A percentile compares a stretch with the other conserved stretches of the same genome.
Conservation (phyloP, 1,284 basidiomycete species). For the Pseudozyma sp. region DNA sequence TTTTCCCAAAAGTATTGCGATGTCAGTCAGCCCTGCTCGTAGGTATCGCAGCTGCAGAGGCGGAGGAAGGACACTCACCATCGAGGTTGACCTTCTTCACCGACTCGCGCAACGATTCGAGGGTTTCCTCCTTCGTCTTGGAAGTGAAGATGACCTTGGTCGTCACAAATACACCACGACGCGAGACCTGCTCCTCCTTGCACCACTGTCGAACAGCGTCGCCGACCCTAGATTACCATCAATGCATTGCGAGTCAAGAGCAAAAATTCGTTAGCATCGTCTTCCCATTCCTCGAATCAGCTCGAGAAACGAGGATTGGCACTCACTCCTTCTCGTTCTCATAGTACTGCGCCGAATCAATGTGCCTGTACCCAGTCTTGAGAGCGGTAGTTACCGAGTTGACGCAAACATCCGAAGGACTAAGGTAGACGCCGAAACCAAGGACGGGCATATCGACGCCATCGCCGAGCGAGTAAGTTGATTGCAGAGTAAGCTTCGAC, state of each 20-base stretch:
- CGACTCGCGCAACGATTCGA: constrained; percentile 32
- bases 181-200: constrained; percentile 30
- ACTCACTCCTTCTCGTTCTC: constrained; percentile 44
- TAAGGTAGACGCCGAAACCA: constrained; percentile 51
- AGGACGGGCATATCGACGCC: constrained; percentile 43
- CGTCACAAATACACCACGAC: constrained; percentile 43
- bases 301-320: not conserved
- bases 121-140: constrained; percentile 31
- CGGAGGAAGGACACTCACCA: constrained; percentile 6
- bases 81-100: constrained; percentile 39
- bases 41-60: not conserved
- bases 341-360: constrained; percentile 49
- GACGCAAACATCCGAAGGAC: constrained; percentile 29
- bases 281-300: not conserved
- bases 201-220: constrained; percentile 45
- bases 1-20: not conserved
- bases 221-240: constrained; percentile 17
- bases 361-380: constrained; percentile 45
- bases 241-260: not conserved
- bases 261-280: constrained; percentile 2
- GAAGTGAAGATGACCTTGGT: constrained; percentile 43
- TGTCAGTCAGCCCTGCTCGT: not conserved
- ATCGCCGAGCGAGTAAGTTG: constrained; percentile 33
- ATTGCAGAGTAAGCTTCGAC: constrained; percentile 39
- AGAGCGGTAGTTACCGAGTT: constrained; percentile 41